Evolutionary conservation across 805 yeast genomes (phyloP).

Genomic region (Hagleromyces aurorensis): DNA sequence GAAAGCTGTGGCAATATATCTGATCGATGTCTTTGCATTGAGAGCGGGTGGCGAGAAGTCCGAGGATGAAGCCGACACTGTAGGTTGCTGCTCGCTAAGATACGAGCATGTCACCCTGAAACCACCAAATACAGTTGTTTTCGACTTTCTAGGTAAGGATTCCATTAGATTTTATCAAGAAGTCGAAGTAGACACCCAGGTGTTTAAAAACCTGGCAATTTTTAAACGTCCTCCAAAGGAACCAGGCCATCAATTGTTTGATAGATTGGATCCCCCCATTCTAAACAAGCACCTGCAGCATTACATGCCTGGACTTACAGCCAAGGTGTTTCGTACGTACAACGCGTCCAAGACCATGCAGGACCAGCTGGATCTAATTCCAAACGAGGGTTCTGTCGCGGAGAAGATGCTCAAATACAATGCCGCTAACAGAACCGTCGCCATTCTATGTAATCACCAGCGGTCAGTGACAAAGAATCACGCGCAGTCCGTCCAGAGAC

Average conservation of each 20-base stretch:
- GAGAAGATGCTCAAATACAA: conserved; percentile 84
- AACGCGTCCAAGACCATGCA: conserved; percentile 97
- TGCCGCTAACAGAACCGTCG: conserved; percentile 94
- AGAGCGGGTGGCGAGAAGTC: conserved; percentile 98
- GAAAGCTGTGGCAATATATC: conserved; percentile 87
- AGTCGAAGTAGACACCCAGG: conserved; percentile 87
- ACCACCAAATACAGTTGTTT: conserved; percentile 79
- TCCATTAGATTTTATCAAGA: conserved; percentile 87
- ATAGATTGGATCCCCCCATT: conserved; percentile 74
- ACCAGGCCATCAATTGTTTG: conserved; percentile 90
- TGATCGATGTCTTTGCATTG: conserved; percentile 85
- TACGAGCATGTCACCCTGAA: conserved; percentile 80
- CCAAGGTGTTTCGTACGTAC: conserved; percentile 95
- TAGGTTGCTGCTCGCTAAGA: conserved; percentile 92
- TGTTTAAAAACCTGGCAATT: conserved; percentile 76
- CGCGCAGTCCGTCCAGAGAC: conserved; percentile 71
- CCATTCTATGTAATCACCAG: conserved; percentile 95
- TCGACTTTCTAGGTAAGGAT: conserved; percentile 94
- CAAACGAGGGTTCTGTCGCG: conserved; percentile 79
- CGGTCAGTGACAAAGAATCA: conserved; percentile 84
- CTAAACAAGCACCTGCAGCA: conserved; percentile 81
- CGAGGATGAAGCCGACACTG: conserved; percentile 97
- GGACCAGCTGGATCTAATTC: conserved; percentile 77
- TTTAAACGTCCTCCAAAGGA: conserved; percentile 85
- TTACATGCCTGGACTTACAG: conserved; percentile 89